phyloP scores from a whole-genome alignment of 169 alveolate species.

The Eimeria acervulina region DNA sequence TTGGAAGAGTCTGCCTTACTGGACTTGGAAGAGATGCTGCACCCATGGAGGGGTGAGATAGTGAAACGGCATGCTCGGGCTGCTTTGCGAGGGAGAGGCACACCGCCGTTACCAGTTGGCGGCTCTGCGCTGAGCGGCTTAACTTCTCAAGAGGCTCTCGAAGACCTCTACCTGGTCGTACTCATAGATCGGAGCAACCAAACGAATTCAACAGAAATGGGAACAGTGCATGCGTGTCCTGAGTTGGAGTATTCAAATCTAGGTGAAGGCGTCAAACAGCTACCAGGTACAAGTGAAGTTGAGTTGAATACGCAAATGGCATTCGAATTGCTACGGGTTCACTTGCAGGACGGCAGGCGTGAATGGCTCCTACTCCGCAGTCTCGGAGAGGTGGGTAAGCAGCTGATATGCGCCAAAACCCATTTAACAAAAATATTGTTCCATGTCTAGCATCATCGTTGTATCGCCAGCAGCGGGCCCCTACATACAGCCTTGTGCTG shows the following conservation, averaged over 20 bases:
- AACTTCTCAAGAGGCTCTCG: constrained; percentile 82
- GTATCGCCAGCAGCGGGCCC: neutral
- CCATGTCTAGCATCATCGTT: neutral
- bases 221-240: constrained; percentile 79
- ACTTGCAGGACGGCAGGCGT: constrained; percentile 77
- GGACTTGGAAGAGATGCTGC: constrained; percentile 86
- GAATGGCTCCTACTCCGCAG: constrained; percentile 87
- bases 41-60: constrained; percentile 83
- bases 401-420: neutral
- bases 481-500: neutral
- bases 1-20: constrained; percentile 86
- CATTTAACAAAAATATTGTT: neutral
- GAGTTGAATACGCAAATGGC: constrained; percentile 84
- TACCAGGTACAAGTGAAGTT: constrained; percentile 60
- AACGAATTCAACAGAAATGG: constrained; percentile 53
- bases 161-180: constrained; percentile 86
- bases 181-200: constrained; percentile 85
- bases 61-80: constrained; percentile 62
- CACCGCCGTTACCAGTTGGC: constrained; percentile 49
- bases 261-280: constrained; percentile 77
- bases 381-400: constrained; percentile 85
- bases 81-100: constrained; percentile 68
- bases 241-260: constrained; percentile 58
- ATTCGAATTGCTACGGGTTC: constrained; percentile 84
- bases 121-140: constrained; percentile 35